Base-by-base conservation (phyloP, 345 rosid species). In the Populus deltoides region DNA sequence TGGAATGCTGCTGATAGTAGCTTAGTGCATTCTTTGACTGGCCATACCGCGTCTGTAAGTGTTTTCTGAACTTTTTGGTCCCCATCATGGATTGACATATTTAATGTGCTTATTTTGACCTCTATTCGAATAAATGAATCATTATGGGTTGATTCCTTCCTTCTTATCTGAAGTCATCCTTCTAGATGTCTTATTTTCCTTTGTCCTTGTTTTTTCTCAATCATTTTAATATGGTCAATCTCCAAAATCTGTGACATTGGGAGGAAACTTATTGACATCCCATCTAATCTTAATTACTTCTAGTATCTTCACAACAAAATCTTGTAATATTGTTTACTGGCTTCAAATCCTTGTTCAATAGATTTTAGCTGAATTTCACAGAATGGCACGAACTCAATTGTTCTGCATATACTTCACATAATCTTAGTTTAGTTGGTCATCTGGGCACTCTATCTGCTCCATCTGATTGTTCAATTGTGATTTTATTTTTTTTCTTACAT, bases 1-100 rank as follows among this genome's bases (percentile, higher is more conserved):
- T 96, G 99, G 99, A 96, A 96, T 86, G 98, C 98, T n/a, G 88
- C 97, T 83, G 97, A 96, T 90, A 92, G 98, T 84, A 89, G 90
- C 89, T 82, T 93, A 82, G 98, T 96, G 73, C 99, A 96, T 86
- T 92, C 95, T 75, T 88, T 96, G 90, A 90, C 97, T 71, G 99
- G 99, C 79, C 99, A 96, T 68, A 90, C 95, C 77, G 92, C 86
- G 79, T 93, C 98, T 66, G 99, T 96, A 82, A 96, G 98, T 88
- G 68, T 57, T 65, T 75, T 67, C 66, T 77, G 76, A 20, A 61
- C 55, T 1, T 68, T 71, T 33, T 68, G 11, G 27, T 70, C 35
- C 68, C 27, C 24, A 27, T 70, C n/a, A 22, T 35, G 31, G 57
- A 47, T 22, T 55, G 57, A 22, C 43, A n/a, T 38, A 27, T 41